These are phyloP conservation scores for Crithidia expoeki DNA, from an alignment of 208 protist species.

Conservation along the genomic window DNA sequence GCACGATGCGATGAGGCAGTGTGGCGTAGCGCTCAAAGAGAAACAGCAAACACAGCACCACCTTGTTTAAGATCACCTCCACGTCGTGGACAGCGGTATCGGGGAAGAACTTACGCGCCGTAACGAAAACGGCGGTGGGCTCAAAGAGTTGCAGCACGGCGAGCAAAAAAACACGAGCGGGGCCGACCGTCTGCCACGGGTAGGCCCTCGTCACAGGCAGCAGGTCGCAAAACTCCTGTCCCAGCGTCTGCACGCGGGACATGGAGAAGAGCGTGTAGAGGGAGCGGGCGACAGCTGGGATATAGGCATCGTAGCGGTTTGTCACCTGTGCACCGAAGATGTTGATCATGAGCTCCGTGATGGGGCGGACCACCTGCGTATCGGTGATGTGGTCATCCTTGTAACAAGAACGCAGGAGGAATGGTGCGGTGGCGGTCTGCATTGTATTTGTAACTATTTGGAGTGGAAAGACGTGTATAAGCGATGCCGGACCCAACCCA, in stretches of 20 bases:
- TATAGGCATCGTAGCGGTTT: conserved; percentile 73
- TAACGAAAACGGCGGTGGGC: conserved; percentile 54
- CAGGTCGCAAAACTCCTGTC: conserved; percentile 88
- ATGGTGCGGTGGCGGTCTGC: conserved; percentile 80
- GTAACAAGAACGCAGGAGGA: conserved; percentile 82
- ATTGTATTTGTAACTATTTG: conserved; percentile 30
- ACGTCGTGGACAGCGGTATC: conserved; percentile 68
- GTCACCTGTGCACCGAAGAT: conserved; percentile 77
- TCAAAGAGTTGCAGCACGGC: conserved; percentile 61
- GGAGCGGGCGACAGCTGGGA: conserved; percentile 52
- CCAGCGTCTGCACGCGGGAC: conserved; percentile 70
- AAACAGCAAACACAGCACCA: conserved; percentile 61
- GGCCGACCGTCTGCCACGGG: conserved; percentile 51
- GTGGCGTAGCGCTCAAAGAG: conserved; percentile 86
- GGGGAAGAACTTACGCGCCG: conserved; percentile 63
- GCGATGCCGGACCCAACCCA: too few relatives aligned
- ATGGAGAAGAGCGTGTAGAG: conserved; percentile 79
- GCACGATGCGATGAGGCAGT: conserved; percentile 64
- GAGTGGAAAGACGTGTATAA: too few relatives aligned
- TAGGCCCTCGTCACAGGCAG: conserved; percentile 61
- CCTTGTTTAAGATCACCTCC: conserved; percentile 49
- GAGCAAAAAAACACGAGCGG: conserved; percentile 54
- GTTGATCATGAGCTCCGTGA: conserved; percentile 73
- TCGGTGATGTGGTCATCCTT: conserved; percentile 86
- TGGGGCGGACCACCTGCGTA: conserved; percentile 57